Conservation (phyloP, 768 basidiomycete species). For the Cystobasidium tubakii region DNA sequence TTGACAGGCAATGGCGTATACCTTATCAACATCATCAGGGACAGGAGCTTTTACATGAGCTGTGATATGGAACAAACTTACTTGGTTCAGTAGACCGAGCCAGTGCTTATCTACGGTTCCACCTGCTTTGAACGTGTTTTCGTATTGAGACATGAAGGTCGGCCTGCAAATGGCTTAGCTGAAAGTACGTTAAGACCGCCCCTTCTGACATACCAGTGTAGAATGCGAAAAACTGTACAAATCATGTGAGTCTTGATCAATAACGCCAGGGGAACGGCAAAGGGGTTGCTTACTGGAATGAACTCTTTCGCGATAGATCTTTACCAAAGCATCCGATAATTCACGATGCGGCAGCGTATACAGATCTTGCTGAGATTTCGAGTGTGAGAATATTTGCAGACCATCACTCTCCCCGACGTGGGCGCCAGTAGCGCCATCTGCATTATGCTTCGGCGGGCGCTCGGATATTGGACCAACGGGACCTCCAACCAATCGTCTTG, state of each 20-base stretch:
- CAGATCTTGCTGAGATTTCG: not conserved
- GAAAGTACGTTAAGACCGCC: not conserved
- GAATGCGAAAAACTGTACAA: constrained; percentile 1
- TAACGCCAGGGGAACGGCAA: too few relatives aligned
- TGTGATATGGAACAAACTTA: not conserved
- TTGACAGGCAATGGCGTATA: constrained; percentile 17
- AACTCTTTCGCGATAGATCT: not conserved
- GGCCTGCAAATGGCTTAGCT: not conserved
- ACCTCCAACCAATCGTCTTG: not conserved
- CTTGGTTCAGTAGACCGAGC: constrained; percentile 8
- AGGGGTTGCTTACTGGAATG: not conserved
- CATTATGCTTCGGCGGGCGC: not conserved
- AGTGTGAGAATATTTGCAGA: not conserved
- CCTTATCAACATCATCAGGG: not conserved
- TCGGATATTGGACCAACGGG: not conserved
- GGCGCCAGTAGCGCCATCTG: not conserved
- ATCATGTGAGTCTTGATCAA: too few relatives aligned
- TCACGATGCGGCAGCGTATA: not conserved
- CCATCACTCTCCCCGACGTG: not conserved
- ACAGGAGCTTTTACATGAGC: not conserved
- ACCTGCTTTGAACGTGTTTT: not conserved
- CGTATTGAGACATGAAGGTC: constrained; percentile 2
- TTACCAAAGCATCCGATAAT: not conserved
- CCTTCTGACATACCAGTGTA: not conserved
- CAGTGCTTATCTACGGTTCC: not conserved